phyloP scores from a whole-genome alignment of 345 rosid species.

The Rubroshorea leprosula region DNA sequence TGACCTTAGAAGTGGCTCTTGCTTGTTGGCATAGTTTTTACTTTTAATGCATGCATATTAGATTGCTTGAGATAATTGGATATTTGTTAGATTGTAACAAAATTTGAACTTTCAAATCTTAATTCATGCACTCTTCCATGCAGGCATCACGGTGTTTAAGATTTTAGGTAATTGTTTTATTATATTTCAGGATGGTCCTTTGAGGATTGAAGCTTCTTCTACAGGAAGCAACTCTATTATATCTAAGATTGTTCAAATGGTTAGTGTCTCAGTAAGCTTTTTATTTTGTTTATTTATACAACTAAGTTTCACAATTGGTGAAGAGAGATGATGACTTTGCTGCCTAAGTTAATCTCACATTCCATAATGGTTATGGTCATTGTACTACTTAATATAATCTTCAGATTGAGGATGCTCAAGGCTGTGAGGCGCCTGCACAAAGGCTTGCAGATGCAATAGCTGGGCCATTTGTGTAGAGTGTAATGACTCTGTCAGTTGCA shows the following conservation, averaged over 20 bases:
- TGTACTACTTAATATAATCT: not conserved
- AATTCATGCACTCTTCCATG: not conserved
- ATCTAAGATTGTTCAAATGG: constrained; percentile 85
- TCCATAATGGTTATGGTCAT: not conserved
- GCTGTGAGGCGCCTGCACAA: constrained; percentile 90
- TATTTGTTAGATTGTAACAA: not conserved
- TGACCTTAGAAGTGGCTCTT: not conserved
- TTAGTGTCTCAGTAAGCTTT: constrained; percentile 26
- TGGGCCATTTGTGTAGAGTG: constrained; percentile 85
- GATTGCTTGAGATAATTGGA: not conserved
- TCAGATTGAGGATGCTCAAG: constrained; percentile 97
- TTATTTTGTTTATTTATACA: not conserved
- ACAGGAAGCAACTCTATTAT: constrained; percentile 85
- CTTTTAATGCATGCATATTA: too few species aligned
- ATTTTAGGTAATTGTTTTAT: not conserved
- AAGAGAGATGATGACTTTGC: not conserved
- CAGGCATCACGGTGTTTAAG: not conserved
- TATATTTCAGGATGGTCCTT: constrained; percentile 85
- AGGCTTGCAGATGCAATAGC: constrained; percentile 94
- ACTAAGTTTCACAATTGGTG: not conserved
- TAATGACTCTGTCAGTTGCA: constrained; percentile 77
- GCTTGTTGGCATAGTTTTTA: not conserved
- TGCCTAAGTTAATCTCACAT: not conserved
- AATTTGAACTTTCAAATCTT: too few species aligned
- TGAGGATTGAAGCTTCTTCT: constrained; percentile 72